A percentile compares a stretch with the other conserved stretches of the same genome.
phyloP scores from a whole-genome alignment of 257 asterid genomes.

The Verbena officinalis region DNA sequence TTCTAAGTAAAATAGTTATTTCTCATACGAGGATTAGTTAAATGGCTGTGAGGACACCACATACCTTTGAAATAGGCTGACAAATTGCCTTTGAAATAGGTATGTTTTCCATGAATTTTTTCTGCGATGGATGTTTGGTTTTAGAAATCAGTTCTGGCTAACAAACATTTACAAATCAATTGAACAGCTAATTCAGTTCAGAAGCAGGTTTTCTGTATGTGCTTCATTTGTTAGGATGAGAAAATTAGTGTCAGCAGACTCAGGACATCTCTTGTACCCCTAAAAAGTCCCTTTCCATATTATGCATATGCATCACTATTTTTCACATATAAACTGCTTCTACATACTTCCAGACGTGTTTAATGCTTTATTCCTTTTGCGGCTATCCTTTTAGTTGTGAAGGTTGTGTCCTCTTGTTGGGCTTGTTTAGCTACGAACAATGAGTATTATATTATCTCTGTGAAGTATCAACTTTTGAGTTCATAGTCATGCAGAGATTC shows the following conservation, averaged over 20 bases:
- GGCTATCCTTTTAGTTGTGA: not conserved
- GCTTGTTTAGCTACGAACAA: not conserved
- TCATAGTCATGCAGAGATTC: not conserved
- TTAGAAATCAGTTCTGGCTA: not conserved
- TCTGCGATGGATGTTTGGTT: not conserved
- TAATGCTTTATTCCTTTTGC: slow-evolving; percentile 14
- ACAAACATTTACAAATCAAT: not conserved
- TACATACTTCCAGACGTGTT: not conserved
- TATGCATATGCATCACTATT: not conserved
- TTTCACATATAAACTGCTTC: slow-evolving; percentile 8
- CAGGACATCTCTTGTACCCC: not conserved
- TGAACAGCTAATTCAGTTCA: not conserved
- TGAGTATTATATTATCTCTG: not conserved
- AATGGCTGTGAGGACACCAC: not conserved
- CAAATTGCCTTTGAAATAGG: not conserved
- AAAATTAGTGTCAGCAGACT: not conserved
- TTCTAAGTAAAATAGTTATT: not conserved
- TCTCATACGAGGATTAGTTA: not conserved
- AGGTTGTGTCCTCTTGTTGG: not conserved
- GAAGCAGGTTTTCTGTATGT: slow-evolving; percentile 5
- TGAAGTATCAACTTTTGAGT: not conserved
- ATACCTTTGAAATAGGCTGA: not conserved
- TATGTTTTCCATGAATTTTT: not conserved
- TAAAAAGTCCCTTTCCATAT: slow-evolving; percentile 8
- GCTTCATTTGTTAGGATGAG: slow-evolving; percentile 1